Percentiles rank a stretch among this genome's conserved stretches.
Evolutionary conservation across 306 rosid genomes (phyloP).

Genomic region (Begonia peltatifolia): DNA sequence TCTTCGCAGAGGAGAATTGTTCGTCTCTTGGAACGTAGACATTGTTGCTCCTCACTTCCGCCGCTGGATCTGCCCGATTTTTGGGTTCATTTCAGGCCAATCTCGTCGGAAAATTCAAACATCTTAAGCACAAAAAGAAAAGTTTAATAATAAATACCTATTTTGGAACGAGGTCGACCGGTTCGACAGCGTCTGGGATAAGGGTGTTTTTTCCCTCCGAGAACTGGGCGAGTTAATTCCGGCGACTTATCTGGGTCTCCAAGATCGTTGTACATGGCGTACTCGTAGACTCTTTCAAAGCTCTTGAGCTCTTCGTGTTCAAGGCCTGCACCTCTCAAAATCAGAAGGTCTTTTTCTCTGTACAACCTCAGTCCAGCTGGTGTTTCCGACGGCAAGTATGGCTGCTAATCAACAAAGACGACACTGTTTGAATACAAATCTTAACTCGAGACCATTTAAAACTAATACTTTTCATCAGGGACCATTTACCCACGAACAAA

Average conservation of each 20-base stretch:
- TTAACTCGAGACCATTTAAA: neutral
- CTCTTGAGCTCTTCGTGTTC: slow-evolving; percentile 18
- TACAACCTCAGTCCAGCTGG: slow-evolving; percentile 22
- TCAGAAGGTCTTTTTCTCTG: slow-evolving; percentile 26
- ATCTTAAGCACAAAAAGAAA: no score
- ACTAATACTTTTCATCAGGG: neutral
- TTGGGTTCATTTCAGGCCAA: no score
- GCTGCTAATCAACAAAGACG: slow-evolving; percentile 5
- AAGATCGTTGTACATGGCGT: slow-evolving; percentile 36
- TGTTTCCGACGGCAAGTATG: slow-evolving; percentile 31
- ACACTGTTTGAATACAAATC: no score
- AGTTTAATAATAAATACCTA: slow-evolving; percentile 3
- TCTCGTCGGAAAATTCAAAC: no score
- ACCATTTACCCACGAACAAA: no score
- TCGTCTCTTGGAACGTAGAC: slow-evolving; percentile 34
- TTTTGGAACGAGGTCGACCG: slow-evolving; percentile 12
- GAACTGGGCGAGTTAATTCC: slow-evolving; percentile 16
- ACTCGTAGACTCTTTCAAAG: slow-evolving; percentile 32
- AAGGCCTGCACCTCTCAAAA: slow-evolving; percentile 25
- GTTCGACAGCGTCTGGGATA: slow-evolving; percentile 28
- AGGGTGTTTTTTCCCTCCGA: slow-evolving; percentile 14
- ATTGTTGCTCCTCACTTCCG: slow-evolving; percentile 15
- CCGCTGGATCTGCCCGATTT: slow-evolving; percentile 13
- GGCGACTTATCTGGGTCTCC: slow-evolving; percentile 19
- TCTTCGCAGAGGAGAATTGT: slow-evolving; percentile 22